Conservation (phyloP, 495 filamentous ascomycete genomes). For the Stereocaulon alpinum region DNA sequence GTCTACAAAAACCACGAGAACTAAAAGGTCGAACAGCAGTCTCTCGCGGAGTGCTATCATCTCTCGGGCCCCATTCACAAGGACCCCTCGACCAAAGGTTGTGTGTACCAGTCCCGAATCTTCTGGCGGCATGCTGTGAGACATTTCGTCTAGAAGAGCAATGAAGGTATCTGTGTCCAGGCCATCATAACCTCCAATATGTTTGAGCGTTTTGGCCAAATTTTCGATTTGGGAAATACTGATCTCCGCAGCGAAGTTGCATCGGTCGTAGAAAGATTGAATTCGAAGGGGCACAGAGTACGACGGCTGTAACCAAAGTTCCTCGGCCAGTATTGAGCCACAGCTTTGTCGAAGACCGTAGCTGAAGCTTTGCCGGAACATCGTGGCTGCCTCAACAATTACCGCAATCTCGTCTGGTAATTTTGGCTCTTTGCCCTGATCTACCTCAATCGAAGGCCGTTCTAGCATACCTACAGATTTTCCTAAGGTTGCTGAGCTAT, state of each 20-base stretch:
- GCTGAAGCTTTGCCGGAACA: slow-evolving; percentile 48
- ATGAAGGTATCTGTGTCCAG: slow-evolving; percentile 45
- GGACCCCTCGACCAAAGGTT: slow-evolving; percentile 57
- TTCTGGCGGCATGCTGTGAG: slow-evolving; percentile 32
- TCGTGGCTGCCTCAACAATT: slow-evolving; percentile 48
- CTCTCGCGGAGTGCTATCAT: slow-evolving; percentile 55
- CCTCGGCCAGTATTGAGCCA: slow-evolving; percentile 47
- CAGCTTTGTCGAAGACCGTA: slow-evolving; percentile 51
- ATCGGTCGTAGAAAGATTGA: slow-evolving; percentile 58
- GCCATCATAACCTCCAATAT: slow-evolving; percentile 45
- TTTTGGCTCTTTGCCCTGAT: slow-evolving; percentile 12
- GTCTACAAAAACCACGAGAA: slow-evolving; percentile 75
- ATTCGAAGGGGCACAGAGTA: slow-evolving; percentile 59
- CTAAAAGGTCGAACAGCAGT: slow-evolving; percentile 67
- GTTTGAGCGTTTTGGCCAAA: slow-evolving; percentile 32
- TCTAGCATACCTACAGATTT: slow-evolving; percentile 10
- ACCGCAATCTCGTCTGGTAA: slow-evolving; percentile 27
- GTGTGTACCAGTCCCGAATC: slow-evolving; percentile 44
- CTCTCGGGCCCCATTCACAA: slow-evolving; percentile 70
- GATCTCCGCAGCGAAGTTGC: slow-evolving; percentile 60
- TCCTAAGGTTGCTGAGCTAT: slow-evolving; percentile 16
- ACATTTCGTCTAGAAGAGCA: slow-evolving; percentile 36
- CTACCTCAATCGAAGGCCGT: slow-evolving; percentile 19
- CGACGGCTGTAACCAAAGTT: slow-evolving; percentile 59
- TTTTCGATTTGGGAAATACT: slow-evolving; percentile 56